A percentile compares a stretch with the other conserved stretches of the same genome.
Conservation (phyloP, 2,329 filamentous ascomycete genomes). For the Setomelanomma holmii region DNA sequence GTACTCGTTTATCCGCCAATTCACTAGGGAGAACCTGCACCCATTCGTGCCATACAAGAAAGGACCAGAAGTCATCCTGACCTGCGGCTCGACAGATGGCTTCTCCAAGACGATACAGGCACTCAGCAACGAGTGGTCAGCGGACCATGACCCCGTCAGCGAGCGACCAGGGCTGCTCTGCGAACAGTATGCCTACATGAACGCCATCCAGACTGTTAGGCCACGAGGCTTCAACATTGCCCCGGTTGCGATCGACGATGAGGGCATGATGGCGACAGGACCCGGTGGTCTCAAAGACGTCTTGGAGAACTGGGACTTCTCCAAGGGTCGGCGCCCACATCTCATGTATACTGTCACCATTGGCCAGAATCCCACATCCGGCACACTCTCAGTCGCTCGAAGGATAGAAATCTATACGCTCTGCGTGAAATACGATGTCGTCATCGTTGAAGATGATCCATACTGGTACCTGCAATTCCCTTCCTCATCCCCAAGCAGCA, state of each 20-base stretch:
- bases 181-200: slow-evolving; percentile 84
- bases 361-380: slow-evolving; percentile 87
- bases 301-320: slow-evolving; percentile 80
- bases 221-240: slow-evolving; percentile 77
- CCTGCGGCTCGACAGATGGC: slow-evolving; percentile 84
- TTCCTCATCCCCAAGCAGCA: slow-evolving; percentile 61
- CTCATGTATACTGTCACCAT: slow-evolving; percentile 91
- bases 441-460: slow-evolving; percentile 93
- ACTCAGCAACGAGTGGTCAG: slow-evolving; percentile 77
- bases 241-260: slow-evolving; percentile 76
- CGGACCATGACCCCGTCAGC: slow-evolving; percentile 69
- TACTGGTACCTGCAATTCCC: slow-evolving; percentile 96
- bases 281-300: slow-evolving; percentile 78
- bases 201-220: slow-evolving; percentile 70
- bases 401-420: slow-evolving; percentile 80
- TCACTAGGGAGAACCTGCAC: slow-evolving; percentile 77
- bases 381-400: slow-evolving; percentile 74
- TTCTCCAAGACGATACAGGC: slow-evolving; percentile 79
- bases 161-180: slow-evolving; percentile 79
- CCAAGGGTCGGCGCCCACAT: slow-evolving; percentile 77
- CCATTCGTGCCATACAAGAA: slow-evolving; percentile 79
- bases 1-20: slow-evolving; percentile 78
- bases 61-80: slow-evolving; percentile 79
- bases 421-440: slow-evolving; percentile 82
- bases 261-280: slow-evolving; percentile 80